These are phyloP conservation scores for Poterioochromonas sp. DNA, from an alignment of 352 stramenopile genomes.

Conservation along the genomic window DNA sequence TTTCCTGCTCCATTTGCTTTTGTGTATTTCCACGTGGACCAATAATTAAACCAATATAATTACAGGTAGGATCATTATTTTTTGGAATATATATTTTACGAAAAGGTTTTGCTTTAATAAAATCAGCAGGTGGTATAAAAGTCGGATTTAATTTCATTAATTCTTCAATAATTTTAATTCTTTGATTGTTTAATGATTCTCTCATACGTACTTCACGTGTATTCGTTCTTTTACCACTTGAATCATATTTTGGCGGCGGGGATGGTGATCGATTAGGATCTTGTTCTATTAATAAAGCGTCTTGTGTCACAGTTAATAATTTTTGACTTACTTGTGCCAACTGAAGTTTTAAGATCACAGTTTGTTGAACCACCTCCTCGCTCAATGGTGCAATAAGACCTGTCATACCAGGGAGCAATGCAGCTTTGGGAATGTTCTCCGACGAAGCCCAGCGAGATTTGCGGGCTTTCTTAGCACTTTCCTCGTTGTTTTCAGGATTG, in stretches of 20 bases:
- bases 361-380: slow-evolving; percentile 60
- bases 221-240: slow-evolving; percentile 85
- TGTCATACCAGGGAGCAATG: slow-evolving; percentile 48
- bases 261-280: slow-evolving; percentile 79
- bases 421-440: background rate
- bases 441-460: slow-evolving; percentile 55
- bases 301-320: slow-evolving; percentile 56
- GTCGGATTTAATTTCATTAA: slow-evolving; percentile 88
- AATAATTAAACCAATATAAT: slow-evolving; percentile 99
- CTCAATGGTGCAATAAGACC: slow-evolving; percentile 44
- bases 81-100: slow-evolving; percentile 94
- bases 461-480: slow-evolving; percentile 64
- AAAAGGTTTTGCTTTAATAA: slow-evolving; percentile 78
- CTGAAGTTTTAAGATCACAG: slow-evolving; percentile 57
- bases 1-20: slow-evolving; percentile 96
- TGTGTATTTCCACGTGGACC: slow-evolving; percentile 95
- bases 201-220: slow-evolving; percentile 88
- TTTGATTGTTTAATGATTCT: slow-evolving; percentile 71
- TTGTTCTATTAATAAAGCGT: slow-evolving; percentile 64
- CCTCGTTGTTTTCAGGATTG: slow-evolving; percentile 36
- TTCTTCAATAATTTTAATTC: slow-evolving; percentile 81
- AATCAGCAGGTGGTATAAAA: slow-evolving; percentile 63
- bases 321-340: slow-evolving; percentile 63
- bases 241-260: slow-evolving; percentile 85
- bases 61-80: slow-evolving; percentile 95